These are phyloP conservation scores for Podila horticola DNA, from an alignment of 192 early-diverging fungal species.

Conservation along the genomic window DNA sequence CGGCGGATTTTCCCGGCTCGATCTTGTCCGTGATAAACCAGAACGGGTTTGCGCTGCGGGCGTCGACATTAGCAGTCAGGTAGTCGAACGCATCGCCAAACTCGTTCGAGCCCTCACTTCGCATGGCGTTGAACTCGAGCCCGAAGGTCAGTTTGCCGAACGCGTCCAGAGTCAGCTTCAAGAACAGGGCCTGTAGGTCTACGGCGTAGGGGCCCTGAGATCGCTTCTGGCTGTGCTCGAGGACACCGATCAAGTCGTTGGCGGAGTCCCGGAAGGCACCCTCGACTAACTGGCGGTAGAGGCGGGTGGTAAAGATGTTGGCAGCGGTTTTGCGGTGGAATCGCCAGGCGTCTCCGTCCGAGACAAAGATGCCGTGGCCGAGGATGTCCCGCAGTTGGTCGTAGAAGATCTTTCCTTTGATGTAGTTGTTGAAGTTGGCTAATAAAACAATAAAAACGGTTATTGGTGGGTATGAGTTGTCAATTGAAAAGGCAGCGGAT, in stretches of 20 bases:
- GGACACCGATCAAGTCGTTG: conserved; percentile 12
- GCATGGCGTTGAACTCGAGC: conserved; percentile 26
- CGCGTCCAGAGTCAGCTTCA: conserved; percentile 53
- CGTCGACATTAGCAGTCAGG: conserved; percentile 40
- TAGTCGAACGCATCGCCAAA: conserved; percentile 64
- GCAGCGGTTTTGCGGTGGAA: conserved; percentile 60
- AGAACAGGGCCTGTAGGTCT: conserved; percentile 58
- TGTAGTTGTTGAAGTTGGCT: conserved; percentile 45
- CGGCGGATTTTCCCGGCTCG: conserved; percentile 10
- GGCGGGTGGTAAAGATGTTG: conserved; percentile 41
- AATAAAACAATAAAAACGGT: neutral
- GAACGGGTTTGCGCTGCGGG: conserved; percentile 33
- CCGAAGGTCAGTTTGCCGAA: conserved; percentile 52
- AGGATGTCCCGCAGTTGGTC: conserved; percentile 54
- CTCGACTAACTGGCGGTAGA: conserved; percentile 36
- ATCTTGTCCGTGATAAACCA: conserved; percentile 49
- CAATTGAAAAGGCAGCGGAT: neutral
- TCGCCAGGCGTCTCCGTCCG: conserved; percentile 62
- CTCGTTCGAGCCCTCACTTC: conserved; percentile 21
- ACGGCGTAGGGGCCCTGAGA: conserved; percentile 4
- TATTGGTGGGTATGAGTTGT: neutral
- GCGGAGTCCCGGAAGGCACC: conserved; percentile 26
- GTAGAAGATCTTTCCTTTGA: conserved; percentile 42
- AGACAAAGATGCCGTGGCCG: conserved; percentile 67
- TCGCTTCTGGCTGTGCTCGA: conserved; percentile 15